phyloP scores from a whole-genome alignment of 148 eudicot species.

The Vaccinium myrtillus region DNA sequence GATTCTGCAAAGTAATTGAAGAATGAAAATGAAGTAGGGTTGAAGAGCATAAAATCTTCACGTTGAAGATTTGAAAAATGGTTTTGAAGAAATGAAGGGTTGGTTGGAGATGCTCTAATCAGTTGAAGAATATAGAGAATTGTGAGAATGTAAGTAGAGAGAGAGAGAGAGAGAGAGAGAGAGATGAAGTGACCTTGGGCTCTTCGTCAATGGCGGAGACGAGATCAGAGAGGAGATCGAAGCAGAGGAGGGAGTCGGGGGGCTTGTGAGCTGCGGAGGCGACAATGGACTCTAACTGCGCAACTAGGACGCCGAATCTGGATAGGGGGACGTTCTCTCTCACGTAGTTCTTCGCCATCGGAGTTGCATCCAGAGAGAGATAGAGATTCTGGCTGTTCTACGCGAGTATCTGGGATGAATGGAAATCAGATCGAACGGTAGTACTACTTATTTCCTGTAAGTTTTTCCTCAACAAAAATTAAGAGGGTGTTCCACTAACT shows the following conservation, averaged over 20 bases:
- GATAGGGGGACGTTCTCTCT: constrained; percentile 70
- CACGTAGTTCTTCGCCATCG: constrained; percentile 56
- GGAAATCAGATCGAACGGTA: no score
- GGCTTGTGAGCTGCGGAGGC: constrained; percentile 74
- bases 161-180: neutral
- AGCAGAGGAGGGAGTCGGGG: constrained; percentile 87
- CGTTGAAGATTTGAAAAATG: no score
- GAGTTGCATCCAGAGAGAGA: neutral
- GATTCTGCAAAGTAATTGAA: no score
- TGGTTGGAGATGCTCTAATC: no score
- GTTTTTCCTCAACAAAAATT: no score
- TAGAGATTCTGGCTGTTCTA: no score
- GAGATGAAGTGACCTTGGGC: constrained; percentile 54
- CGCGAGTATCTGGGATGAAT: no score
- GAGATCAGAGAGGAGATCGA: constrained; percentile 98
- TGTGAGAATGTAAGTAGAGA: neutral
- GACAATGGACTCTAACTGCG: constrained; percentile 88
- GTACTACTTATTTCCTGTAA: no score
- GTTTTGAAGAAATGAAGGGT: no score
- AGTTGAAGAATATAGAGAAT: neutral
- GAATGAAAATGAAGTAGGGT: no score
- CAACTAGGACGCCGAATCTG: constrained; percentile 84
- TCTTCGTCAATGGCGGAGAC: constrained; percentile 74
- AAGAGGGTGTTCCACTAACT: no score
- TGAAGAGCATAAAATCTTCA: no score